Base-by-base conservation (phyloP, 179 eudicot species). In the Vitellaria paradoxa region DNA sequence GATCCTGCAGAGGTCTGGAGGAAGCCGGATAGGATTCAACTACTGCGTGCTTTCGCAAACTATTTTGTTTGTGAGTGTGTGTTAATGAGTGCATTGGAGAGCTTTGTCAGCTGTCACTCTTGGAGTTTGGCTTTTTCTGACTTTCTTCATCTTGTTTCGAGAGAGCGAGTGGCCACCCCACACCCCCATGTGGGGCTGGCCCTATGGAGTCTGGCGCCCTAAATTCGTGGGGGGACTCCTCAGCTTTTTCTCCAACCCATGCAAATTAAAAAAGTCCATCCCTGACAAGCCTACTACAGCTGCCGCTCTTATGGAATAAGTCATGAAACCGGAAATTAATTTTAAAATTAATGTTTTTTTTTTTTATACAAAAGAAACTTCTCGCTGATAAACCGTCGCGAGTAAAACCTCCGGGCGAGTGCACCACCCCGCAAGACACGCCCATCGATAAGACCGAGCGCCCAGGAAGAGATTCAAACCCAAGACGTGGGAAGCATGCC, bases 201-300 rank as follows among this genome's bases (percentile, higher is more conserved):
- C 30, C 21, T 65, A 62, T 78, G 57, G 81, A 75, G 40, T 62
- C 1, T 75, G 79, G 63, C 64, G 81, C 79, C 82, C 85, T 67
- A 64, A 70, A 78, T 61, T 78, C 46, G 37, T 2, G 37, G 79
- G 85, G 82, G 76, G 67, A 23, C 47, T 10, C 60, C 56, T 69
- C 30, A 67, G 12, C 71, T 46, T 42, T 42, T 5, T 67, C 71
- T 67, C 71, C 21, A 67, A 17, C 47, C 45, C 18, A 65, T 30
- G 17, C 14, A 65, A 45, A 45, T n/a, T 9, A 45, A n/a, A 45
- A 68, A 59, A 3, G 9, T 0, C 7, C 63, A 18, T 23, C 23
- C 23, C 23, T 59, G 23, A 59, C 57, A 13, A 53, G 11, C 17
- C 57, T 53, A 53, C 57, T 53, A 11, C 57, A 10, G 4, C 57